Evolutionary conservation across 768 basidiomycete species (phyloP).

Genomic region (Paxillus rubicundulus): DNA sequence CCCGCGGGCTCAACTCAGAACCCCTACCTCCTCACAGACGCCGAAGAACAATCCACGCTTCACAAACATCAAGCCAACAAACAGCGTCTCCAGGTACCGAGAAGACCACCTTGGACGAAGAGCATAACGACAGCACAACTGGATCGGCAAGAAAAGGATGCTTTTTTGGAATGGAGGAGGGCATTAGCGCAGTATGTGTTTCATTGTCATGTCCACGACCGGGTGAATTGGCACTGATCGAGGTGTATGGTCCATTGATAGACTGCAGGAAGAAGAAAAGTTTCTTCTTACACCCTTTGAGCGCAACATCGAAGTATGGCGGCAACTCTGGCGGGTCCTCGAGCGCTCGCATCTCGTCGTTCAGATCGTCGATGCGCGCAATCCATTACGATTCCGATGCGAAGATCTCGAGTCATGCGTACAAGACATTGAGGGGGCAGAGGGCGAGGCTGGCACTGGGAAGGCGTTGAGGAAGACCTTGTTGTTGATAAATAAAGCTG

Average conservation of each 20-base stretch:
- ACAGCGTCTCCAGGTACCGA: constrained; percentile 77
- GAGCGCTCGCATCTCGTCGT: constrained; percentile 94
- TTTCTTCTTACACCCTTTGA: constrained; percentile 96
- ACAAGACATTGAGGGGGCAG: constrained; percentile 74
- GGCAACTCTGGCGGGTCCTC: constrained; percentile 95
- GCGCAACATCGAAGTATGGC: constrained; percentile 96
- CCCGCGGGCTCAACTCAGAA: constrained; percentile 58
- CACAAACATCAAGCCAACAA: constrained; percentile 73
- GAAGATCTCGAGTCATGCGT: constrained; percentile 90
- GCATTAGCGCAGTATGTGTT: constrained; percentile 80
- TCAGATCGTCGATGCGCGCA: constrained; percentile 95
- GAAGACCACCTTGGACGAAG: constrained; percentile 88
- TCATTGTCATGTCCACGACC: not conserved
- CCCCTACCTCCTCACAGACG: constrained; percentile 79
- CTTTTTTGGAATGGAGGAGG: constrained; percentile 92
- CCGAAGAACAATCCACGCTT: constrained; percentile 77
- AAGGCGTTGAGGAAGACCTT: constrained; percentile 71
- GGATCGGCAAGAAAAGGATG: constrained; percentile 84
- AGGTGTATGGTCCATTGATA: constrained; percentile 26
- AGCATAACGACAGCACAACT: constrained; percentile 72
- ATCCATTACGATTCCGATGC: constrained; percentile 89
- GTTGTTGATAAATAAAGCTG: constrained; percentile 93
- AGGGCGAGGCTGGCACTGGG: constrained; percentile 77
- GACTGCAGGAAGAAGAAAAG: constrained; percentile 82
- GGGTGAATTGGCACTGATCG: not conserved